Base-by-base conservation (phyloP, 495 filamentous ascomycete species). In the Aspergillus leporis region DNA sequence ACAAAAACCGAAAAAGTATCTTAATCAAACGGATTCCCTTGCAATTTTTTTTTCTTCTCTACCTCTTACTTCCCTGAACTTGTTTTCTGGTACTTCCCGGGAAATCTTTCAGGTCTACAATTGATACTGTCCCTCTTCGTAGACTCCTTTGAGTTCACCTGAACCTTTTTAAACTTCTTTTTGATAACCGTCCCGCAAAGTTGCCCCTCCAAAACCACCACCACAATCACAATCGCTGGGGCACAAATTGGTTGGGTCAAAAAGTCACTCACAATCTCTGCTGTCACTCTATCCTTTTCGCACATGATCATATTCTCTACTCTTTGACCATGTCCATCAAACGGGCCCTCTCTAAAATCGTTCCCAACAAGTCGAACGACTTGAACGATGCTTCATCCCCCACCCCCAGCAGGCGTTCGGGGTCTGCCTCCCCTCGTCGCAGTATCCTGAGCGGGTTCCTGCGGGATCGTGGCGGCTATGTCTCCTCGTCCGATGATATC, bases 401-500 rank as follows among this genome's bases (percentile, higher is more conserved):
- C 38, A 58, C 60, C 53, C 60, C 66, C 25, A 36, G 55, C 46
- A 48, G 63, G 55, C 61, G 60, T 32, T 55, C 63, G 38, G 50
- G 51, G 12, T 59, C 65, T 12, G 49, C 55, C 8, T 75, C 75
- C 34, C 74, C 75, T 14, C 74, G 72, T 23, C 75, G 77, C 62
- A 73, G 74, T 53, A 76, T 78, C 25, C 62, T 79, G 46, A 68
- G 71, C 48, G 70, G 58, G 51, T 74, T 80, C 58, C 60, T 80
- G 14, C 73, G 73, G 18, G 74, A 78, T 13, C 66, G 67, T 32
- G 74, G 74, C 49, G 74, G 74, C 50, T 76, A 75, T 58, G 57
- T 69, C 18, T 78, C 75, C 23, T 78, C 77, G 0, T 78, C 75
- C 7, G 75, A 78, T 19, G 77, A 87, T 56, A 65, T 79, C 34